A percentile compares a stretch with the other conserved stretches of the same genome.
These are phyloP conservation scores for Brassica rapa DNA, from an alignment of 345 rosid species.

Conservation along the genomic window DNA sequence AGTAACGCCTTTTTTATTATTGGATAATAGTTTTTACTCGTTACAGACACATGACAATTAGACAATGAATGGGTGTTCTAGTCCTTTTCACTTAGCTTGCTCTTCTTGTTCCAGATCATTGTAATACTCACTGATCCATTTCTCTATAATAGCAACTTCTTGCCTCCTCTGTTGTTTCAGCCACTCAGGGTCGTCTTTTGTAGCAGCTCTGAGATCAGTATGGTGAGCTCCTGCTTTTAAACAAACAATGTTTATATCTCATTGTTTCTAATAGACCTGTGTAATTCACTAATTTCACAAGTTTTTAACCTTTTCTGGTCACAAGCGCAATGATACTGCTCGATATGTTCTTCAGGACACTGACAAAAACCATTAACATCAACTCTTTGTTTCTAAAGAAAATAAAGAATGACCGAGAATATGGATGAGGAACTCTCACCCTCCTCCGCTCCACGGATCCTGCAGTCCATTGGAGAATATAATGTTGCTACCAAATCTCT, in stretches of 20 bases:
- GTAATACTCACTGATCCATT: constrained; percentile 58
- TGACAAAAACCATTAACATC: constrained; percentile 19
- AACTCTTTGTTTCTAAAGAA: background rate
- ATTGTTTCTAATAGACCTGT: background rate
- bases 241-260: background rate
- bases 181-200: constrained; percentile 65
- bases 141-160: constrained; percentile 56
- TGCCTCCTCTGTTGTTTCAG: constrained; percentile 56
- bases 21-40: background rate
- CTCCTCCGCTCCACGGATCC: constrained; percentile 84
- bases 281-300: background rate
- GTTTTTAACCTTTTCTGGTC: constrained; percentile 51
- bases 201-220: constrained; percentile 55
- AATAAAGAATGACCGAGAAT: background rate
- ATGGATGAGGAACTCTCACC: constrained; percentile 44
- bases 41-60: background rate
- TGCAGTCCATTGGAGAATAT: constrained; percentile 75
- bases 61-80: background rate
- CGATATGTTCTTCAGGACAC: constrained; percentile 66
- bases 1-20: background rate
- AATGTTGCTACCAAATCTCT: constrained; percentile 67
- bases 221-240: constrained; percentile 64
- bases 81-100: constrained; percentile 2
- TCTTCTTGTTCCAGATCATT: constrained; percentile 42
- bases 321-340: constrained; percentile 63